Percentiles rank a stretch among this genome's conserved stretches.
Evolutionary conservation across 1,284 basidiomycete species (phyloP).

Genomic region (Polyporus tsugae): DNA sequence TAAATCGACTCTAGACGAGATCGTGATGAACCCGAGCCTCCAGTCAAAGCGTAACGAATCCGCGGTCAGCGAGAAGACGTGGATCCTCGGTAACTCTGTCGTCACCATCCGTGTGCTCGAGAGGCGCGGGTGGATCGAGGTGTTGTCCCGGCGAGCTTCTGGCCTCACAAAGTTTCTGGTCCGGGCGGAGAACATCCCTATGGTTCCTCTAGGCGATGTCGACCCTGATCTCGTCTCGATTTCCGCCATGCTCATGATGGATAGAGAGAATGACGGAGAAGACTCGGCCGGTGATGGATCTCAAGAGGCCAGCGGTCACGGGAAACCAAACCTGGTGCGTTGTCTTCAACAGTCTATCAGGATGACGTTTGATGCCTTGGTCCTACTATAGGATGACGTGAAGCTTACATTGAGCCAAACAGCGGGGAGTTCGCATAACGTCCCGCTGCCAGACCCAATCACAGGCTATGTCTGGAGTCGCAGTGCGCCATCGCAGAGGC

Average conservation of each 20-base stretch:
- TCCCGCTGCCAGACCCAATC: constrained; percentile 60
- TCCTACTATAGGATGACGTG: constrained; percentile 23
- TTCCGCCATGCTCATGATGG: constrained; percentile 78
- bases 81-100: constrained; percentile 89
- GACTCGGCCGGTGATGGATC: constrained; percentile 18
- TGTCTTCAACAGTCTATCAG: not conserved
- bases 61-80: constrained; percentile 72
- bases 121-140: constrained; percentile 89
- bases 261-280: constrained; percentile 48
- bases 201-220: constrained; percentile 84
- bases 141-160: constrained; percentile 88
- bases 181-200: constrained; percentile 89
- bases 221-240: constrained; percentile 79
- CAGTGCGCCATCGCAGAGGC: constrained; percentile 84
- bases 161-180: constrained; percentile 91
- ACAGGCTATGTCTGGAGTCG: constrained; percentile 88
- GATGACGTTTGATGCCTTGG: constrained; percentile 31
- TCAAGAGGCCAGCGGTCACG: constrained; percentile 6
- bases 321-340: constrained; percentile 26
- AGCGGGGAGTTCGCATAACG: constrained; percentile 14
- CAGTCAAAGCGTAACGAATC: constrained; percentile 47
- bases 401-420: constrained; percentile 27
- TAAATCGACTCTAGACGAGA: constrained; percentile 80
- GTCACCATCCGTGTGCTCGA: constrained; percentile 84
- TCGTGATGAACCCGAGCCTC: constrained; percentile 63